phyloP scores from a whole-genome alignment of 768 basidiomycete genomes.

The Tulasnella sp. region DNA sequence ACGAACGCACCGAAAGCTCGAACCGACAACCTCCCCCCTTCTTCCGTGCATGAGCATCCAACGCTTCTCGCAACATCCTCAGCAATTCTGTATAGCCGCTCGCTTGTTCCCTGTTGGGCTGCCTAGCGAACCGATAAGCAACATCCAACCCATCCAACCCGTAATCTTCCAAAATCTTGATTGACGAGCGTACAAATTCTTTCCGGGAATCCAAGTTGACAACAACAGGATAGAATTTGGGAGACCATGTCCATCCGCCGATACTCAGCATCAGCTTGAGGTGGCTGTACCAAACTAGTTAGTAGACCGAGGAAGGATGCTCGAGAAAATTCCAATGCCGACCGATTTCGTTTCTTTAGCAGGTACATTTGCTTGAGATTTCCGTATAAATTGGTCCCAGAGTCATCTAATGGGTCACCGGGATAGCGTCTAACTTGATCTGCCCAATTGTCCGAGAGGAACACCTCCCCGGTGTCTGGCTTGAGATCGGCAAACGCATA shows the following conservation, averaged over 20 bases:
- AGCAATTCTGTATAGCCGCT: conserved; percentile 70
- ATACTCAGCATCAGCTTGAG: conserved; percentile 55
- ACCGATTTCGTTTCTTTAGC: conserved; percentile 75
- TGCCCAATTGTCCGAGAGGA: conserved; percentile 83
- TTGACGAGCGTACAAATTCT: conserved; percentile 68
- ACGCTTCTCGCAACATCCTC: conserved; percentile 53
- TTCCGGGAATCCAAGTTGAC: conserved; percentile 46
- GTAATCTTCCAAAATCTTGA: conserved; percentile 74
- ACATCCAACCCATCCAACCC: conserved; percentile 87
- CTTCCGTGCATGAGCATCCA: conserved; percentile 63
- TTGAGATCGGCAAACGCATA: conserved; percentile 89
- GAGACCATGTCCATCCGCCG: conserved; percentile 91
- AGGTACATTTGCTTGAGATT: conserved; percentile 90
- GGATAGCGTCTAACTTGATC: conserved; percentile 96
- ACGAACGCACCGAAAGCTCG: conserved; percentile 61
- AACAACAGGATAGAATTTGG: conserved; percentile 75
- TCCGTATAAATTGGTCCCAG: conserved; percentile 82
- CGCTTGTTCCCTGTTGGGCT: conserved; percentile 64
- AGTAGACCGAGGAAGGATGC: too few relatives aligned
- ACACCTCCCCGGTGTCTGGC: conserved; percentile 70
- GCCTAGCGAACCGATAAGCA: conserved; percentile 92
- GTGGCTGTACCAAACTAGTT: conserved; percentile 22
- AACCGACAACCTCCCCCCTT: conserved; percentile 52
- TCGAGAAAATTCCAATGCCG: conserved; percentile 23
- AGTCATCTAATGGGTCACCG: conserved; percentile 90